Conservation (phyloP, 208 protist species). For the Leptomonas pyrrhocoris region DNA sequence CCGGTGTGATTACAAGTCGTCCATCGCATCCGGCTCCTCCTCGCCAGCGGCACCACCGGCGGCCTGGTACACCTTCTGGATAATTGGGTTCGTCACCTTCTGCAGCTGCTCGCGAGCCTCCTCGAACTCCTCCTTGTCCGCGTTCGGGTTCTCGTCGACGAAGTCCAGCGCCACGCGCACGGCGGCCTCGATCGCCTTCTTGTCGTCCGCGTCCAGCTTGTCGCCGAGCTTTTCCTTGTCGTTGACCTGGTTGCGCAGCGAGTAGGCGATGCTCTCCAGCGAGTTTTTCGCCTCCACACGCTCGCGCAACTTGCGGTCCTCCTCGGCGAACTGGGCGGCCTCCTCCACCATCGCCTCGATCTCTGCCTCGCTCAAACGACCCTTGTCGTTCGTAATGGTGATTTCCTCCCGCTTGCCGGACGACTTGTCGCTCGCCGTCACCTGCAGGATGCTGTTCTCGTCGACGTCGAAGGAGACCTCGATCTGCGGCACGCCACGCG, state of each 20-base stretch:
- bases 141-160: conserved; percentile 95
- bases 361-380: conserved; percentile 92
- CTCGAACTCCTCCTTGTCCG: conserved; percentile 95
- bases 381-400: conserved; percentile 98
- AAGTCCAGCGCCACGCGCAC: conserved; percentile 94
- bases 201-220: conserved; percentile 93
- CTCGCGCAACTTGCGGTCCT: conserved; percentile 88
- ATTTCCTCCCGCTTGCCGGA: conserved; percentile 96
- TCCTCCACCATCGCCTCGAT: conserved; percentile 96
- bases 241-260: conserved; percentile 94
- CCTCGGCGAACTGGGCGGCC: conserved; percentile 90
- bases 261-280: conserved; percentile 96
- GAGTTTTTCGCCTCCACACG: conserved; percentile 92
- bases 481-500: conserved; percentile 95
- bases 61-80: conserved; percentile 88
- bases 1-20: conserved; percentile 66
- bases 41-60: conserved; percentile 38
- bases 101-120: conserved; percentile 91
- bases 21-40: conserved; percentile 60
- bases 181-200: conserved; percentile 82
- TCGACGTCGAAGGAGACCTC: conserved; percentile 98
- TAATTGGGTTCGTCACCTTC: conserved; percentile 95
- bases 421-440: conserved; percentile 95
- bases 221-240: conserved; percentile 91
- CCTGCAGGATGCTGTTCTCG: conserved; percentile 98